Evolutionary conservation across 139 green algal species (phyloP).

Genomic region (Micractinium sp.): DNA sequence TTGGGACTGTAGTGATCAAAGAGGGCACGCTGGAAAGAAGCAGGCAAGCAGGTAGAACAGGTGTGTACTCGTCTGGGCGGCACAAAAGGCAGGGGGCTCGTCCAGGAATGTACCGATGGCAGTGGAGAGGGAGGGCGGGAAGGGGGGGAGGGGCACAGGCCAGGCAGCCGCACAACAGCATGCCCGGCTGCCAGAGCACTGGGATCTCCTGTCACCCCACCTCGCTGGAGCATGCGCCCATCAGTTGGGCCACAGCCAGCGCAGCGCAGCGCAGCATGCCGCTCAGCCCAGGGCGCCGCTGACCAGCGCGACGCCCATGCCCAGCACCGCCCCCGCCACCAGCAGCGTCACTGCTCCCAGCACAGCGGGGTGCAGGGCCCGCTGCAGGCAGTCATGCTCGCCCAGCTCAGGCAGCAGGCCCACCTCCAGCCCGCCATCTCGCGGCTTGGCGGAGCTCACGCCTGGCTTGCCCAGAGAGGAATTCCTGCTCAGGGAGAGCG

Average conservation of each 20-base stretch:
- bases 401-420: background rate
- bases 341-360: background rate
- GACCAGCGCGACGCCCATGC: background rate
- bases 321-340: constrained; percentile 7
- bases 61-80: too few relatives aligned
- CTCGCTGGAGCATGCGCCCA: too few relatives aligned
- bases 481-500: background rate
- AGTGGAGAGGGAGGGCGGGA: background rate
- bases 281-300: background rate
- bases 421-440: background rate
- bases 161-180: background rate
- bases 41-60: too few relatives aligned
- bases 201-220: too few relatives aligned
- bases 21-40: too few relatives aligned
- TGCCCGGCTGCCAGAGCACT: background rate
- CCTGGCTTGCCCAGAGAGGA: background rate
- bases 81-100: too few relatives aligned
- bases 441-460: background rate
- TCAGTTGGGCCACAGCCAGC: background rate
- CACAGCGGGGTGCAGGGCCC: constrained; percentile 18
- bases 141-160: background rate
- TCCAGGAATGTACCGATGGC: too few relatives aligned
- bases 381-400: background rate
- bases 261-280: background rate
- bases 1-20: too few relatives aligned